Percentiles rank a stretch among this genome's conserved stretches.
Conservation (phyloP, 2,329 filamentous ascomycete genomes). For the Diaporthe citrichinensis region DNA sequence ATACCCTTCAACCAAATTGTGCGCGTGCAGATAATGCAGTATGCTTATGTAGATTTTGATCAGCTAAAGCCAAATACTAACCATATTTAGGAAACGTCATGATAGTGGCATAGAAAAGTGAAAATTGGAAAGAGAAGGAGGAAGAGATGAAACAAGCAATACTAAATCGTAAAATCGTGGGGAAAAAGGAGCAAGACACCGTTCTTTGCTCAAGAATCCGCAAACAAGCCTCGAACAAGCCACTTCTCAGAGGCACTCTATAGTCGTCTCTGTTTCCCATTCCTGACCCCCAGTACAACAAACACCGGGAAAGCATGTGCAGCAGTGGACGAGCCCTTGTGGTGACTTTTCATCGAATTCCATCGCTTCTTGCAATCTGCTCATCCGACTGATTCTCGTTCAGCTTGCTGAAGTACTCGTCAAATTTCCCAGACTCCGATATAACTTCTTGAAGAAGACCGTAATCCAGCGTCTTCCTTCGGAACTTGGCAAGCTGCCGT, state of each 20-base stretch:
- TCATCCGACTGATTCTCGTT: constrained; percentile 33
- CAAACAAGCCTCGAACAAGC: too few relatives aligned
- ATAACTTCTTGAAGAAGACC: constrained; percentile 22
- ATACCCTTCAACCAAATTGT: too few relatives aligned
- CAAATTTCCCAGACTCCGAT: constrained; percentile 8
- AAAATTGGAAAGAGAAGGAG: too few relatives aligned
- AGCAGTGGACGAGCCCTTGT: background rate
- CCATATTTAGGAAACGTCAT: too few relatives aligned
- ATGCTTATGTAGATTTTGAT: too few relatives aligned
- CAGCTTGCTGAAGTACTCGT: constrained; percentile 30
- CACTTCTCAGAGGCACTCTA: background rate
- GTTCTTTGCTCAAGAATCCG: too few relatives aligned
- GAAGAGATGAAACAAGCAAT: too few relatives aligned
- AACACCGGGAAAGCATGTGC: fast-evolving
- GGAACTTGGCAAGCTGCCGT: constrained; percentile 46
- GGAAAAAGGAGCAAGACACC: too few relatives aligned
- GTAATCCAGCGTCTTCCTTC: constrained; percentile 4
- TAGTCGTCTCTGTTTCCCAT: background rate
- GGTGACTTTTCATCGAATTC: background rate
- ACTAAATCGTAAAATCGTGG: too few relatives aligned
- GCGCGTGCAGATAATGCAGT: too few relatives aligned
- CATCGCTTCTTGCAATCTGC: constrained; percentile 12
- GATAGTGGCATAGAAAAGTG: too few relatives aligned
- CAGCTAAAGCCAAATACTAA: too few relatives aligned
- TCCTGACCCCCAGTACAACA: background rate